phyloP scores from a whole-genome alignment of 192 early-diverging fungal genomes.

The Glomus cerebriforme region DNA sequence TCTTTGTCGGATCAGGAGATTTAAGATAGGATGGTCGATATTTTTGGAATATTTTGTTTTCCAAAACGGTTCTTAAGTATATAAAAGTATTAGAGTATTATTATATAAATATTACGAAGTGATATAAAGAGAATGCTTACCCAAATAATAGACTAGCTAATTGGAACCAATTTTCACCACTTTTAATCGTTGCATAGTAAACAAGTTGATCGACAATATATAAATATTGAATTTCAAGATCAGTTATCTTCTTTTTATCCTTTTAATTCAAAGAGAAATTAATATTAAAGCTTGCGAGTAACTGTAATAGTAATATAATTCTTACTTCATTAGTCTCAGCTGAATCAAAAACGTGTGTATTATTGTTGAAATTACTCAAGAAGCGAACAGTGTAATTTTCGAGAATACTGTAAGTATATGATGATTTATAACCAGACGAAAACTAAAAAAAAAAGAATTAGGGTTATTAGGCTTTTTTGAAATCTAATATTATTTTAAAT shows the following conservation, averaged over 20 bases:
- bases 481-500: neutral
- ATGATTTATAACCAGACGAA: constrained; percentile 66
- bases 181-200: constrained; percentile 76
- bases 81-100: neutral
- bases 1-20: constrained; percentile 30
- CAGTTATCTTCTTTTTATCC: constrained; percentile 49
- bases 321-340: constrained; percentile 35
- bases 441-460: constrained; percentile 27
- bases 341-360: constrained; percentile 38
- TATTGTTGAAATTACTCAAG: constrained; percentile 59
- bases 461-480: too few species aligned
- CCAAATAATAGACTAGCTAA: constrained; percentile 68
- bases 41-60: constrained; percentile 55
- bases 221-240: constrained; percentile 66
- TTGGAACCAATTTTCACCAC: constrained; percentile 69
- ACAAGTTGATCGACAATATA: constrained; percentile 79
- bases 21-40: constrained; percentile 47
- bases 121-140: constrained; percentile 37
- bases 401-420: constrained; percentile 60
- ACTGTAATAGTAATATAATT: neutral
- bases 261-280: neutral
- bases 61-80: constrained; percentile 44
- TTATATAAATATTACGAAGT: neutral
- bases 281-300: neutral
- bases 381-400: constrained; percentile 67